Conservation (phyloP, 176 grass and related monocot genomes). For the Chrysopogon serrulatus region DNA sequence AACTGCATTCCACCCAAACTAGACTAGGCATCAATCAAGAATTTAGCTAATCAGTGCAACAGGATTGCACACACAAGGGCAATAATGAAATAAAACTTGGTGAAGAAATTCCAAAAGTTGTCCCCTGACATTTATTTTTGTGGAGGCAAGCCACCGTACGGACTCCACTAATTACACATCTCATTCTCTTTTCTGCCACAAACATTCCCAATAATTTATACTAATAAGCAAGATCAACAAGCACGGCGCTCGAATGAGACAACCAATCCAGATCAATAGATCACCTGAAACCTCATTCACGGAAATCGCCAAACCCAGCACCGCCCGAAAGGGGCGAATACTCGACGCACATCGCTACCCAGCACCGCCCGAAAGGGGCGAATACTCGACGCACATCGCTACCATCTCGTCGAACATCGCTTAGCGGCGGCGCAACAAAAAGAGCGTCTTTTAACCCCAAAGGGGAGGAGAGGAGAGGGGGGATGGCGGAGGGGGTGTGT, state of each 20-base stretch:
- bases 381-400: too few species aligned
- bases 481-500: rapidly evolving
- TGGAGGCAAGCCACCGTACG: not conserved
- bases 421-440: not conserved
- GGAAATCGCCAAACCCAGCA: not conserved
- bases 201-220: not conserved
- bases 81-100: not conserved
- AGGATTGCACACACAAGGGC: not conserved
- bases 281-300: not conserved
- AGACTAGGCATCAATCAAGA: not conserved
- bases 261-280: not conserved
- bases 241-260: not conserved
- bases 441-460: not conserved
- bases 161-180: not conserved
- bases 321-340: not conserved
- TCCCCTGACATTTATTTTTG: not conserved
- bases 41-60: not conserved
- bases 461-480: too few species aligned
- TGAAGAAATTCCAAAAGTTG: not conserved
- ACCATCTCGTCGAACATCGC: not conserved
- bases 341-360: not conserved
- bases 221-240: not conserved
- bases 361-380: too few species aligned
- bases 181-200: not conserved
- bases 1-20: not conserved